These are phyloP conservation scores for Sporothrix dimorphospora DNA, from an alignment of 2,329 filamentous ascomycete genomes.

Conservation along the genomic window DNA sequence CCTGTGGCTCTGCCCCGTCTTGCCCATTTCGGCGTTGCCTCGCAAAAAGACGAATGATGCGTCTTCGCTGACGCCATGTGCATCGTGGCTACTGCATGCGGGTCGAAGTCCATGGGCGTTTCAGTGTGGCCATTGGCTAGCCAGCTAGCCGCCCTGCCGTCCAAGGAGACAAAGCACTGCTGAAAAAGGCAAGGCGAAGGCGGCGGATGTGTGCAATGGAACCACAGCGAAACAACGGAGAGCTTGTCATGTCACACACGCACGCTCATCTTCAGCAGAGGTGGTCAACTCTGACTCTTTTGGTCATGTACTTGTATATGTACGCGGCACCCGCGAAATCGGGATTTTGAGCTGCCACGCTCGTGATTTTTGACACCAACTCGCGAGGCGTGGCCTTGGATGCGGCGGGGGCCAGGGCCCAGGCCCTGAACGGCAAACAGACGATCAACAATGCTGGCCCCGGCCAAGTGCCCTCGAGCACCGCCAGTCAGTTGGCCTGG, in stretches of 20 bases:
- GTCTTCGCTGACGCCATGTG: conserved; percentile 17
- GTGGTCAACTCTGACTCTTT: not conserved
- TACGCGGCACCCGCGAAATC: not conserved
- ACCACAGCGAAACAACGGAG: not conserved
- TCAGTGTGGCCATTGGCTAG: conserved; percentile 12
- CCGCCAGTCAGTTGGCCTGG: not conserved
- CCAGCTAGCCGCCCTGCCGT: conserved; percentile 7
- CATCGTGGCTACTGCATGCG: conserved; percentile 19
- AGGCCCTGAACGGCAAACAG: too few species aligned
- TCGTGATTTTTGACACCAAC: not conserved
- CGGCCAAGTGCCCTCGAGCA: not conserved
- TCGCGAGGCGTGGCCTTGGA: too few species aligned
- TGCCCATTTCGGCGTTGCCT: not conserved
- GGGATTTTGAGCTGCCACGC: not conserved
- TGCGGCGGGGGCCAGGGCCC: too few species aligned
- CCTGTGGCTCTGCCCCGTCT: too few species aligned
- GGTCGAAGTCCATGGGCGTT: conserved; percentile 5
- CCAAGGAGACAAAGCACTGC: not conserved
- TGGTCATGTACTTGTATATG: not conserved
- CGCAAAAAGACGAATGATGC: conserved; percentile 9
- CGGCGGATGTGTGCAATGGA: conserved; percentile 8
- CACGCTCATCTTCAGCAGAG: not conserved
- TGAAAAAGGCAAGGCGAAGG: conserved; percentile 13
- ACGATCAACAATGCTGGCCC: not conserved
- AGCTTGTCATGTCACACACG: conserved; percentile 20